Conservation (phyloP, 129 eudicot species). For the Lactuca sativa region DNA sequence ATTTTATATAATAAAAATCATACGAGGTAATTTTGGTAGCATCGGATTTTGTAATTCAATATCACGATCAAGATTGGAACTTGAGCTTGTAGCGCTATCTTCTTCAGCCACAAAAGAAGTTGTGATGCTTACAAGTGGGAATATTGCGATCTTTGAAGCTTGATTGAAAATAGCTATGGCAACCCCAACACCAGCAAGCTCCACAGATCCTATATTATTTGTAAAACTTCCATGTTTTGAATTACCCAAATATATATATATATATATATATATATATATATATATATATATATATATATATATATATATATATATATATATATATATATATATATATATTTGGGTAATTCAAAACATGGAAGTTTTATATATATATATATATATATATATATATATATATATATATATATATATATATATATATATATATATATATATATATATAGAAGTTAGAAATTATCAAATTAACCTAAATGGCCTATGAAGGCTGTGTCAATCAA, state of each 20-base stretch:
- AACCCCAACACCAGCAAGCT: slow-evolving; percentile 64
- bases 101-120: slow-evolving; percentile 70
- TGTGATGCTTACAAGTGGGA: slow-evolving; percentile 64
- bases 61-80: slow-evolving; percentile 7
- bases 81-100: slow-evolving; percentile 30
- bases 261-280: no score
- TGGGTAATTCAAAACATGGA: no score
- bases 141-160: slow-evolving; percentile 58
- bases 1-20: not conserved
- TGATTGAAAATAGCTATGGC: slow-evolving; percentile 63
- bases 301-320: no score
- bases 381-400: no score
- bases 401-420: no score
- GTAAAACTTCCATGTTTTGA: not conserved
- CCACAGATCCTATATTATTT: slow-evolving; percentile 50
- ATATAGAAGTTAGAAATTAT: not conserved
- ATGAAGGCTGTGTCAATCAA: slow-evolving; percentile 61
- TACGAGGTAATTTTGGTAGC: slow-evolving; percentile 31
- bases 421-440: no score
- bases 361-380: no score
- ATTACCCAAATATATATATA: not conserved
- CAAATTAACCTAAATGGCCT: slow-evolving; percentile 51
- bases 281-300: no score
- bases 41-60: slow-evolving; percentile 32
- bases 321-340: no score